Conservation (phyloP, 2,329 filamentous ascomycete genomes). For the Colletotrichum gloeosporioides region DNA sequence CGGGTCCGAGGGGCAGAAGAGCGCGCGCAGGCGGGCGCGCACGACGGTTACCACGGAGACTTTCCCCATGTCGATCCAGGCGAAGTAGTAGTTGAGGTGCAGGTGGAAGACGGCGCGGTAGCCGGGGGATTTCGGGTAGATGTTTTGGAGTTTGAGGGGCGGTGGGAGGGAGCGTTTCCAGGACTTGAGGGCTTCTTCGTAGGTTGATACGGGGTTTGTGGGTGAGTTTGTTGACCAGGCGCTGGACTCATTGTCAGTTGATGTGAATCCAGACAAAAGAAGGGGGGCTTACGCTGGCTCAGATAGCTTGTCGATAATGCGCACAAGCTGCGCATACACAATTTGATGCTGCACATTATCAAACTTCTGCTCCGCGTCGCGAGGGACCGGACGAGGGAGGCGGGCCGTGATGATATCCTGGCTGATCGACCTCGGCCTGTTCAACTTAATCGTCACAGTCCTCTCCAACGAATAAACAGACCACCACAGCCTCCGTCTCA, state of each 20-base stretch:
- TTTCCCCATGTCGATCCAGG: conserved; percentile 41
- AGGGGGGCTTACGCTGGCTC: conserved; percentile 25
- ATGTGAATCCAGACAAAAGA: rapidly evolving
- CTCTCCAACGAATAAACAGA: conserved; percentile 33
- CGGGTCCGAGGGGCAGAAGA: conserved; percentile 11
- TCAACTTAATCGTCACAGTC: conserved; percentile 28
- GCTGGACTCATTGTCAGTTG: neutral
- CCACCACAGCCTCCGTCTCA: conserved; percentile 31
- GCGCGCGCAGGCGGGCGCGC: conserved; percentile 26
- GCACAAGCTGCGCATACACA: conserved; percentile 31
- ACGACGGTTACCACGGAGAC: conserved; percentile 36
- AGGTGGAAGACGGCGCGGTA: conserved; percentile 39
- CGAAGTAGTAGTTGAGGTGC: conserved; percentile 40
- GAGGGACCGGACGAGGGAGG: conserved; percentile 19
- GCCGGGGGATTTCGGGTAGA: conserved; percentile 29
- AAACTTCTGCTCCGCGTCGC: conserved; percentile 31
- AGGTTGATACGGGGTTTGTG: neutral
- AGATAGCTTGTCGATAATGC: conserved; percentile 33
- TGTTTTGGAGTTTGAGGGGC: conserved; percentile 29
- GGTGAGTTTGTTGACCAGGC: neutral
- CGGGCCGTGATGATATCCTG: conserved; percentile 26
- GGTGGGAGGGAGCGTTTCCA: conserved; percentile 35
- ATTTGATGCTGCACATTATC: conserved; percentile 38
- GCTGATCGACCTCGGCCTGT: conserved; percentile 27
- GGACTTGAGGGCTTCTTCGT: conserved; percentile 29